phyloP scores from a whole-genome alignment of 2,329 filamentous ascomycete species.

The Cadophora malorum region DNA sequence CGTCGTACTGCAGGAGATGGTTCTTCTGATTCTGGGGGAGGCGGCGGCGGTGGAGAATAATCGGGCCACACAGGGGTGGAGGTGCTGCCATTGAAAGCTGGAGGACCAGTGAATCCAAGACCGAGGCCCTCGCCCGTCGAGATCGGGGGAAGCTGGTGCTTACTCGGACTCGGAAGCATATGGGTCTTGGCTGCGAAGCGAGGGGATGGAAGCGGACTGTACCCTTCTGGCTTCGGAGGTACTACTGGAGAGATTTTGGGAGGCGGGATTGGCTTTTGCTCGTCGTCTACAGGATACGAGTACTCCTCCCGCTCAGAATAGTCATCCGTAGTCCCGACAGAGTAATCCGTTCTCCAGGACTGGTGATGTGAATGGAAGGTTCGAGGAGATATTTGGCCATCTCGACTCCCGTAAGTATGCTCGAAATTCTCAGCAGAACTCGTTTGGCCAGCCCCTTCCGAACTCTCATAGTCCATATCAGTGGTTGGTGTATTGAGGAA shows the following conservation, averaged over 20 bases:
- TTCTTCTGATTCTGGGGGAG: slow-evolving; percentile 25
- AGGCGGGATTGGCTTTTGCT: slow-evolving; percentile 49
- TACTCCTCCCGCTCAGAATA: slow-evolving; percentile 34
- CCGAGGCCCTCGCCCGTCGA: slow-evolving; percentile 38
- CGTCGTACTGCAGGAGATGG: slow-evolving; percentile 29
- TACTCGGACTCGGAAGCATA: slow-evolving; percentile 24
- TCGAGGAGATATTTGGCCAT: slow-evolving; percentile 30
- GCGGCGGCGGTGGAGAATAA: slow-evolving; percentile 38
- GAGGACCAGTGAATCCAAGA: slow-evolving; percentile 34
- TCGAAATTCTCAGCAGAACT: slow-evolving; percentile 31
- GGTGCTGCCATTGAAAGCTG: slow-evolving; percentile 29
- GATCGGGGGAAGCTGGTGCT: slow-evolving; percentile 37
- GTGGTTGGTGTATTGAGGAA: slow-evolving; percentile 40
- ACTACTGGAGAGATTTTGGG: slow-evolving; percentile 41
- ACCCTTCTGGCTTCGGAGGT: slow-evolving; percentile 38
- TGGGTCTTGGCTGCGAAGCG: slow-evolving; percentile 24
- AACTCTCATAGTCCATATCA: slow-evolving; percentile 45
- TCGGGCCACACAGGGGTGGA: slow-evolving; percentile 37
- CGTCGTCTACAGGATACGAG: slow-evolving; percentile 37
- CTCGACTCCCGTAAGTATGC: slow-evolving; percentile 31
- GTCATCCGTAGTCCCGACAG: slow-evolving; percentile 38
- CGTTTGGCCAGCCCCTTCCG: slow-evolving; percentile 35
- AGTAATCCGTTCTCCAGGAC: slow-evolving; percentile 44
- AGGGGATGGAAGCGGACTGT: slow-evolving; percentile 41
- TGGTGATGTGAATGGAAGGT: slow-evolving; percentile 36